Evolutionary conservation across 306 rosid species (phyloP).

Genomic region (Mucuna pruriens): DNA sequence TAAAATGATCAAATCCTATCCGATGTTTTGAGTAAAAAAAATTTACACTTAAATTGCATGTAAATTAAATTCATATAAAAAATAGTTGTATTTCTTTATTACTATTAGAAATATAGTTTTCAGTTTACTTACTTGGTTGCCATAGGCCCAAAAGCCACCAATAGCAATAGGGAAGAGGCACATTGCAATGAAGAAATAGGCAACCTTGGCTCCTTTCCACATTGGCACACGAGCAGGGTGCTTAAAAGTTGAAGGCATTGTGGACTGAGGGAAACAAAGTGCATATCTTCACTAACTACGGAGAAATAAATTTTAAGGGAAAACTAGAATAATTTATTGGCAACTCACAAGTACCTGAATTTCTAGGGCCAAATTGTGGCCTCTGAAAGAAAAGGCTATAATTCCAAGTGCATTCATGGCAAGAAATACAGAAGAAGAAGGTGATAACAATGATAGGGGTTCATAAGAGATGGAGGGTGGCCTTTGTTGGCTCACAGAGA

Average conservation of each 20-base stretch:
- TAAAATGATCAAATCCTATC: background rate
- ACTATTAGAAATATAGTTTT: background rate
- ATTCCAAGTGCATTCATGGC: constrained; percentile 94
- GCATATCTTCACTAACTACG: background rate
- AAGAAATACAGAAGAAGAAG: constrained; percentile 72
- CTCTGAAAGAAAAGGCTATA: constrained; percentile 94
- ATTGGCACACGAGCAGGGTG: constrained; percentile 99
- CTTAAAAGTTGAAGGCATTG: constrained; percentile 99
- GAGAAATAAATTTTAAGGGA: background rate
- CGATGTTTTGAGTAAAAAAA: background rate
- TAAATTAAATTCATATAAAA: background rate
- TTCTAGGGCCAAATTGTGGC: constrained; percentile 89
- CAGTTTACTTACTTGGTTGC: constrained; percentile 78
- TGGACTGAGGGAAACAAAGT: constrained; percentile 59
- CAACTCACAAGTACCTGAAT: constrained; percentile 67
- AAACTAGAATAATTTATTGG: background rate
- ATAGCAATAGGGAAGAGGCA: constrained; percentile 94
- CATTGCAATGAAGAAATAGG: constrained; percentile 92
- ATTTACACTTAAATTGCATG: background rate
- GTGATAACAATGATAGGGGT: constrained; percentile 62
- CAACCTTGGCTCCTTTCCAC: constrained; percentile 99
- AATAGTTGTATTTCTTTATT: background rate
- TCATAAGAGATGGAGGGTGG: constrained; percentile 86
- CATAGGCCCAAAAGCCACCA: constrained; percentile 98
- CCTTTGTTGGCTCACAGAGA: constrained; percentile 88